Evolutionary conservation across 805 yeast genomes (phyloP).

Genomic region (Vanderwaltozyma verrucispora): DNA sequence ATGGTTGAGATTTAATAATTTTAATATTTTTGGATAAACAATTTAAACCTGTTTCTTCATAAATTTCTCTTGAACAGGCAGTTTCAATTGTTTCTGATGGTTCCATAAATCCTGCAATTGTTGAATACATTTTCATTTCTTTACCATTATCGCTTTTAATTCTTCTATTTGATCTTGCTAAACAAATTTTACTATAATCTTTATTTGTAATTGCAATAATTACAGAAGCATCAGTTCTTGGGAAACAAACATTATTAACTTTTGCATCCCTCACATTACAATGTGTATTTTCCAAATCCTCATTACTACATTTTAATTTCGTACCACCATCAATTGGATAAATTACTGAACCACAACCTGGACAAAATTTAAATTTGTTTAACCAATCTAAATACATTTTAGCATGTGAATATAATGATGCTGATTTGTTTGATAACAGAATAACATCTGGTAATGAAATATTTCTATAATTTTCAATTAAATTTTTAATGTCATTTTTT

Average conservation of each 20-base stretch:
- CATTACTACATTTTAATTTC: conserved; percentile 39
- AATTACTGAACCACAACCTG: conserved; percentile 69
- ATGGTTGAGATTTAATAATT: conserved; percentile 75
- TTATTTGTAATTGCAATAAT: conserved; percentile 68
- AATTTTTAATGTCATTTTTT: background rate
- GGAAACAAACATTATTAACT: conserved; percentile 76
- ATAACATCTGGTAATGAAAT: conserved; percentile 5
- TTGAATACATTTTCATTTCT: conserved; percentile 49
- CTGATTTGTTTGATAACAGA: conserved; percentile 32
- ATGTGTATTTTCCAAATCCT: conserved; percentile 3
- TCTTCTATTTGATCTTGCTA: conserved; percentile 58
- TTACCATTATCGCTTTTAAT: conserved; percentile 27
- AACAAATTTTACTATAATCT: conserved; percentile 49
- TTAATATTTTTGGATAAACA: conserved; percentile 42
- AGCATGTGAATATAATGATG: conserved; percentile 69
- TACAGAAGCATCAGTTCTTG: conserved; percentile 84
- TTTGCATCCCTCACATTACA: conserved; percentile 33
- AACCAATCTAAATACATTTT: conserved; percentile 84
- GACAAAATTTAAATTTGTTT: conserved; percentile 61
- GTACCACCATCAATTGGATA: conserved; percentile 63
- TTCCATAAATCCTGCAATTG: conserved; percentile 94
- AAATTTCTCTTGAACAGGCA: conserved; percentile 79
- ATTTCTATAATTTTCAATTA: background rate
- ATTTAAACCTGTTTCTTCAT: conserved; percentile 90
- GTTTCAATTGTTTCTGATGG: conserved; percentile 88